Base-by-base conservation (phyloP, 2,329 filamentous ascomycete species). In the Penicillium sclerotiorum region DNA sequence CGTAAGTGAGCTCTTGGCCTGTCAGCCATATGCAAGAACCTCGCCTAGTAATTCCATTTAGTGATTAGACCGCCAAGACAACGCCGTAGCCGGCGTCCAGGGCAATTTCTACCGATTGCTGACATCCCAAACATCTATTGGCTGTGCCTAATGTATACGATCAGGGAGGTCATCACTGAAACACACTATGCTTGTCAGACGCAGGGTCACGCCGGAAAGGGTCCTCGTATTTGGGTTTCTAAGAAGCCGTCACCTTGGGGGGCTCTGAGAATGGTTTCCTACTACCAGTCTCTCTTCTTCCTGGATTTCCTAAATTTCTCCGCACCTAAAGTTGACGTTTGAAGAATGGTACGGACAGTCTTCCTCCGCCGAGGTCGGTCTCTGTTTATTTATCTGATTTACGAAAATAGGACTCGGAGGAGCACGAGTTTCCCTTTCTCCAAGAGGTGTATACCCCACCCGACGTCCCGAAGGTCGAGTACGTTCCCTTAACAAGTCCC, bases 391-490 rank as follows among this genome's bases (percentile, higher is more conserved):
- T 17, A 22, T 28, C 23, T 40, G 15, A 25, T 36, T 2, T 15
- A 1, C 23, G 9, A 38, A 9, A 23, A 13, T 23, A 61, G 57
- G 57, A 54, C 27, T 45, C 52, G 27, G 35, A 46, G 8, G 54
- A 60, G 33, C 49, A 65, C 30, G 65, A 67, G 42, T 66, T 62
- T 39, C 64, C 65, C 7, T 68, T 67, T 38, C 50, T 68, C 9
- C 58, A 66, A 51, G 62, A 63, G 38, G 63, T 67, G 2, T 64
- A 55, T 36, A 60, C 60, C 25, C 63, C 64, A 13, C 17, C 44
- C 1, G 58, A 56, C 21, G 41, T 50, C 3, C 58, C 64, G 5
- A 66, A 65, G 21, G 48, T 68, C 42, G 64, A 68, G 65, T 67
- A 57, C 41, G 60, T 13, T 32, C 15, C 12, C 11, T 11, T 21